Base-by-base conservation (phyloP, 1,139 yeast species). In the Taiozyma sp. region DNA sequence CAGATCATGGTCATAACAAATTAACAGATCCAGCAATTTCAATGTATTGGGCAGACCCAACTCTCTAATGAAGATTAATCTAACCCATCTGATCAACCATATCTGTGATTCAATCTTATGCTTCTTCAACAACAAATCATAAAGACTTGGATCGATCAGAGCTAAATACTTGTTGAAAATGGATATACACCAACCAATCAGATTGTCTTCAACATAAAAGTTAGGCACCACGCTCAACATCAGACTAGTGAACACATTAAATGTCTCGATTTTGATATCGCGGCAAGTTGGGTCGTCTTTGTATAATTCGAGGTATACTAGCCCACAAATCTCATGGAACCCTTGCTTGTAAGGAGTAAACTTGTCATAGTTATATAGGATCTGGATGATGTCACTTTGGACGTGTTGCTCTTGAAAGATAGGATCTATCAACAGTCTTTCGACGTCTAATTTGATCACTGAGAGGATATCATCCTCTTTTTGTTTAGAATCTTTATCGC, bases 291-390 rank as follows among this genome's bases (percentile, higher is more conserved):
- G 54, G 46, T 75, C 64, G 54, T 80, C 84, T 10, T 65, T 63
- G 54, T 70, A 64, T n/a, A 83, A 55, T 53, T 75, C 78, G 52
- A 80, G 66, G 61, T 76, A 83, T 2, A 85, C 70, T 52, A 83
- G 63, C 1, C 89, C 91, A 55, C 83, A 70, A 14, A 85, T 70
- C 62, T 85, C 92, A 65, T 85, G 92, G 55, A 80, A 72, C 0
- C 92, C 92, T 62, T 85, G 92, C 58, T 80, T 83, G 64, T 85
- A 85, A 2, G 81, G 79, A n/a, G 75, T 71, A 19, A 63, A 65
- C n/a, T 56, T 60, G 43, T 67, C 65, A 27, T 78, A 75, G 58
- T 81, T 80, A 64, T 72, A 84, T 30, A 85, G 63, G 4, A 84
- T 69, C 57, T 79, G 78, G 24, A 79, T 72, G 54, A 85, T 68